Evolutionary conservation across 441 rosid genomes (phyloP).

Genomic region (Omphalea diandra): DNA sequence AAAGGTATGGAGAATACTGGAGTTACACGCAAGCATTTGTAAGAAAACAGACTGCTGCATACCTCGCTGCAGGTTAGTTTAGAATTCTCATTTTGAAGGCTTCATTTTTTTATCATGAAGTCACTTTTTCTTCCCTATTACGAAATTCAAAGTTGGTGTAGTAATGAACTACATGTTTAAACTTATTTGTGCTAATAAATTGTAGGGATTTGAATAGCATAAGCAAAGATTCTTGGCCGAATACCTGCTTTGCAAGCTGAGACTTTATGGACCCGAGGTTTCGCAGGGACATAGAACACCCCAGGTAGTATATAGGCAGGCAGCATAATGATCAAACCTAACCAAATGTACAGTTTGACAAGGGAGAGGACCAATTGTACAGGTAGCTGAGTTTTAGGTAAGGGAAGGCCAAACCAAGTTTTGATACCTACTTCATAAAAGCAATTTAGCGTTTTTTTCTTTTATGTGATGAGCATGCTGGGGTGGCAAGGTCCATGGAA

Average conservation of each 20-base stretch:
- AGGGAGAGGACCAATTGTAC: slow-evolving; percentile 17
- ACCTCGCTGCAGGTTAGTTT: slow-evolving; percentile 53
- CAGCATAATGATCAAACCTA: slow-evolving; percentile 6
- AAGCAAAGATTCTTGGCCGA: slow-evolving; percentile 19
- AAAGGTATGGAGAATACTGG: slow-evolving; percentile 30
- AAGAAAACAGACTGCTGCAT: slow-evolving; percentile 33
- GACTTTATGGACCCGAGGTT: not conserved
- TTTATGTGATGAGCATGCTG: no score
- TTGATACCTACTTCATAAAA: not conserved
- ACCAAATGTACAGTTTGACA: slow-evolving; percentile 9
- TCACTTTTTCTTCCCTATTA: no score
- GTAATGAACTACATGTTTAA: not conserved
- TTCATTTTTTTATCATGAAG: not conserved
- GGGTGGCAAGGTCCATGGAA: not conserved
- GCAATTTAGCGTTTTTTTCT: not conserved
- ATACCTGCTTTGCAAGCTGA: slow-evolving; percentile 8
- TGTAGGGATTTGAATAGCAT: slow-evolving; percentile 42
- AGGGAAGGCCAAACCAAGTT: not conserved
- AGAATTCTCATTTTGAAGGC: not conserved
- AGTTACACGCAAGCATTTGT: slow-evolving; percentile 41
- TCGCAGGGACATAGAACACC: not conserved
- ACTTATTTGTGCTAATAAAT: slow-evolving; percentile 1
- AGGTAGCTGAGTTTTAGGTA: slow-evolving; percentile 14
- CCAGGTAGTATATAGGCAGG: slow-evolving; percentile 20
- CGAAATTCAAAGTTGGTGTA: not conserved